These are phyloP conservation scores for Cladochytrium replicatum DNA, from an alignment of 192 early-diverging fungal genomes.

Conservation along the genomic window DNA sequence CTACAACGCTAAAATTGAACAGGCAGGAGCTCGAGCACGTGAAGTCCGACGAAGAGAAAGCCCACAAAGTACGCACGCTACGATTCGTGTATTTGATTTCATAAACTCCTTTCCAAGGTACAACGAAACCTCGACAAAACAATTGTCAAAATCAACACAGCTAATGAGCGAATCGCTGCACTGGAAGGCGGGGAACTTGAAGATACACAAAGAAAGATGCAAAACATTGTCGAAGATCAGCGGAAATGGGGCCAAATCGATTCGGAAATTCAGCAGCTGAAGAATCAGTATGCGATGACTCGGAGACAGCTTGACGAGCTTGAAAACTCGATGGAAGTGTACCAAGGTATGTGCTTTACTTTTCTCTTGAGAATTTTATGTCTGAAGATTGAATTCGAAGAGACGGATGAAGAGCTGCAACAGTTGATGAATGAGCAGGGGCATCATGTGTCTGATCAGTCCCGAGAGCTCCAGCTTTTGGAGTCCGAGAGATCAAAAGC, in stretches of 20 bases:
- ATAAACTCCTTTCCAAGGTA: background rate
- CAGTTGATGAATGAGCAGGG: slow-evolving; percentile 35
- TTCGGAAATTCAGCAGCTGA: slow-evolving; percentile 5
- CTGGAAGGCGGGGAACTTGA: slow-evolving; percentile 15
- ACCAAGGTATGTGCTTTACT: slow-evolving; percentile 22
- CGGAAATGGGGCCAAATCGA: slow-evolving; percentile 27
- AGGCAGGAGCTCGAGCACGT: slow-evolving; percentile 54
- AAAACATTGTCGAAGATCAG: background rate
- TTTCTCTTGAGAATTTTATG: no score
- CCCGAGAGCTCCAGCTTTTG: slow-evolving; percentile 9
- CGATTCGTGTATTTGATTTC: no score
- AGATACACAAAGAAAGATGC: background rate
- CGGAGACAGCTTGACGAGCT: slow-evolving; percentile 15
- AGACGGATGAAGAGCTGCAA: slow-evolving; percentile 54
- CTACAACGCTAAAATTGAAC: slow-evolving; percentile 49
- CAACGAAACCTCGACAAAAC: slow-evolving; percentile 6
- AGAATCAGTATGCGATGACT: slow-evolving; percentile 17
- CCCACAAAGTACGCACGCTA: slow-evolving; percentile 44
- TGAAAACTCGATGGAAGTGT: slow-evolving; percentile 18
- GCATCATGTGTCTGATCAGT: background rate
- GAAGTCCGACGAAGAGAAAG: slow-evolving; percentile 58
- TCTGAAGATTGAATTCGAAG: slow-evolving; percentile 36
- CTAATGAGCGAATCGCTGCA: slow-evolving; percentile 11
- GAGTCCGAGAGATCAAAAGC: slow-evolving; percentile 9
- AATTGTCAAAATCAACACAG: slow-evolving; percentile 9